phyloP scores from a whole-genome alignment of 768 basidiomycete genomes.

The Filobasidium floriforme region DNA sequence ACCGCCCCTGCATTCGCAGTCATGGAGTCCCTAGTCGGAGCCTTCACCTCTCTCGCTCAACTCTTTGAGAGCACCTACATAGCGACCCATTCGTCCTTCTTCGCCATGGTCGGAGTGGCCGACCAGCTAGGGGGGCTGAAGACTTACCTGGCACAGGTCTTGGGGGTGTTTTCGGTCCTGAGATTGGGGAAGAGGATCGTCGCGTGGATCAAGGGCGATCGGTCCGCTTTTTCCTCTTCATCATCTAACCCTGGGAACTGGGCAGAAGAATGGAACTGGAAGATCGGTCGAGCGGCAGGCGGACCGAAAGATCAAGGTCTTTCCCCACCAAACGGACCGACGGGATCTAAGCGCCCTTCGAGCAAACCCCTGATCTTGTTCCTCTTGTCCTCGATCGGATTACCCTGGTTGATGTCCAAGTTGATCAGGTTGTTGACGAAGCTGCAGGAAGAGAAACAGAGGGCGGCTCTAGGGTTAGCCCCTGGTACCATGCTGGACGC shows the following conservation, averaged over 20 bases:
- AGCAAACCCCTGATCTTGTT: constrained; percentile 89
- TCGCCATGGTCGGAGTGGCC: constrained; percentile 79
- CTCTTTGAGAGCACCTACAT: constrained; percentile 97
- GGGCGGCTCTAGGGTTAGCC: neutral
- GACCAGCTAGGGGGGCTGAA: constrained; percentile 89
- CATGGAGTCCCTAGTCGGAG: constrained; percentile 88
- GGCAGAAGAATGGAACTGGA: constrained; percentile 42
- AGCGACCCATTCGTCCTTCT: constrained; percentile 91
- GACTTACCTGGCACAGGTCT: constrained; percentile 84
- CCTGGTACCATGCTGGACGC: neutral
- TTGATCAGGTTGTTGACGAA: constrained; percentile 70
- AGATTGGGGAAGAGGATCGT: constrained; percentile 47
- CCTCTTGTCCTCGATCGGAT: constrained; percentile 82
- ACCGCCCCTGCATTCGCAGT: constrained; percentile 90
- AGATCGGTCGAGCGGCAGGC: constrained; percentile 21
- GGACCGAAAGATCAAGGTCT: constrained; percentile 27
- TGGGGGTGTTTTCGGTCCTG: constrained; percentile 82
- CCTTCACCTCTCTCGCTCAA: constrained; percentile 87
- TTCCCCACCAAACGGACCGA: constrained; percentile 23
- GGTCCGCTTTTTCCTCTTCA: constrained; percentile 39
- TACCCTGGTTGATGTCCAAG: constrained; percentile 88
- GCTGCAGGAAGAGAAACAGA: constrained; percentile 49
- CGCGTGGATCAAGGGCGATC: constrained; percentile 62
- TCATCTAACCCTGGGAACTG: constrained; percentile 26
- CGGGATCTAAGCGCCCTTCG: constrained; percentile 49